Conservation (phyloP, 192 early-diverging fungal species). For the Rhizophagus clarus region DNA sequence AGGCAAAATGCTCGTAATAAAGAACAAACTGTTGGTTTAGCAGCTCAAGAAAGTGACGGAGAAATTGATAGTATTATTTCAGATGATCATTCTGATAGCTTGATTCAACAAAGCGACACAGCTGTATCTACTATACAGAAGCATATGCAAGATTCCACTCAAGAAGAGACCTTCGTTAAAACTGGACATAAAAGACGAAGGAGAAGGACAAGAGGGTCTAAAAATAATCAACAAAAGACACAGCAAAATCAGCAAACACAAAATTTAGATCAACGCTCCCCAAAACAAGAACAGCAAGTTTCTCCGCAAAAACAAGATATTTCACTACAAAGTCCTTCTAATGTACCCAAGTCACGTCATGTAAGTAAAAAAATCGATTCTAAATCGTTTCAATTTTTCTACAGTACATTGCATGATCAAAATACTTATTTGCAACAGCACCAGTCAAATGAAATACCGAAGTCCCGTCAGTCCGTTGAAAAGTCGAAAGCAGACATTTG, state of each 20-base stretch:
- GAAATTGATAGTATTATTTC: slow-evolving; percentile 5
- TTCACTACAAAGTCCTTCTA: neutral
- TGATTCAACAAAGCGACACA: neutral
- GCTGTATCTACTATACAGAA: neutral
- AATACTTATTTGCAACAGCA: too few species aligned
- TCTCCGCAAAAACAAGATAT: too few species aligned
- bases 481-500: neutral
- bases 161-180: slow-evolving; percentile 11
- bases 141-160: neutral
- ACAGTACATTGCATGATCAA: too few species aligned
- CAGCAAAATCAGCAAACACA: neutral
- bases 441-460: neutral
- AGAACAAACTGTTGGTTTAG: neutral
- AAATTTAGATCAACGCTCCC: slow-evolving; percentile 1
- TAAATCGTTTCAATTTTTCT: too few species aligned
- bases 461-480: neutral
- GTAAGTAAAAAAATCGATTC: too few species aligned
- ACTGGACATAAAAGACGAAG: slow-evolving; percentile 6
- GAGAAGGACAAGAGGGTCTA: slow-evolving; percentile 19
- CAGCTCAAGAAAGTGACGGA: slow-evolving; percentile 13
- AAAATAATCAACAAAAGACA: slow-evolving; percentile 18
- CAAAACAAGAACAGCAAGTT: neutral
- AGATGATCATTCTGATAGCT: neutral
- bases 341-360: too few species aligned
- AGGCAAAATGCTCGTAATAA: neutral